Evolutionary conservation across 1,284 basidiomycete species (phyloP).

Genomic region (Puccinia horiana): DNA sequence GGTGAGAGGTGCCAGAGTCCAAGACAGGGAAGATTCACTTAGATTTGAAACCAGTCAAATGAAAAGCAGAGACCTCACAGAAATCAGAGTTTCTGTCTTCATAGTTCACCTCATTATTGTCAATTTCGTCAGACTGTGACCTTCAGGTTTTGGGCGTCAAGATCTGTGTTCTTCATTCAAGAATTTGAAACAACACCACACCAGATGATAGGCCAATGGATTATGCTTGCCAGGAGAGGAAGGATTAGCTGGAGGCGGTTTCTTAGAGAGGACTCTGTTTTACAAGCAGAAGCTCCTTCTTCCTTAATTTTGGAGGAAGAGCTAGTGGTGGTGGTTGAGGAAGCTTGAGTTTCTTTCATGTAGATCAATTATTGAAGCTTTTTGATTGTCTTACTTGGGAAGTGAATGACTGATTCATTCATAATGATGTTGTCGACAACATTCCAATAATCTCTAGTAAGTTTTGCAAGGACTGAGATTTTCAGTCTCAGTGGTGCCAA

Average conservation of each 20-base stretch:
- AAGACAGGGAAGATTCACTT: neutral
- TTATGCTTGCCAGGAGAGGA: neutral
- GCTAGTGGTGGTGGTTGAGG: neutral
- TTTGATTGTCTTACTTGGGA: too few species aligned
- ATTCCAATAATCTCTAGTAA: neutral
- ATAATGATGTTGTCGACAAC: neutral
- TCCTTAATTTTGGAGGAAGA: neutral
- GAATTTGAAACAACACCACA: neutral
- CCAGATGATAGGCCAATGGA: neutral
- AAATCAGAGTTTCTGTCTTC: neutral
- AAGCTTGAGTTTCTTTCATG: neutral
- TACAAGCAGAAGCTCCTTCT: neutral
- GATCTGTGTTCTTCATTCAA: neutral
- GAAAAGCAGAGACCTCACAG: neutral
- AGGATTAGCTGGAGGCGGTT: neutral
- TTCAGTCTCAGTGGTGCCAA: too few species aligned
- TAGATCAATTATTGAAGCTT: too few species aligned
- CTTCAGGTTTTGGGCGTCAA: neutral
- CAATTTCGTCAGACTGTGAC: neutral
- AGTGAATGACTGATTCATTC: neutral
- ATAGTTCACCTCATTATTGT: too few species aligned
- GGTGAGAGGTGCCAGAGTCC: neutral
- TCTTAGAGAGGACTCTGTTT: neutral
- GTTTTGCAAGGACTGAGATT: neutral
- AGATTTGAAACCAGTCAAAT: too few species aligned